A percentile compares a stretch with the other conserved stretches of the same genome.
Evolutionary conservation across 2,329 filamentous ascomycete species (phyloP).

Genomic region (Colletotrichum sp.): DNA sequence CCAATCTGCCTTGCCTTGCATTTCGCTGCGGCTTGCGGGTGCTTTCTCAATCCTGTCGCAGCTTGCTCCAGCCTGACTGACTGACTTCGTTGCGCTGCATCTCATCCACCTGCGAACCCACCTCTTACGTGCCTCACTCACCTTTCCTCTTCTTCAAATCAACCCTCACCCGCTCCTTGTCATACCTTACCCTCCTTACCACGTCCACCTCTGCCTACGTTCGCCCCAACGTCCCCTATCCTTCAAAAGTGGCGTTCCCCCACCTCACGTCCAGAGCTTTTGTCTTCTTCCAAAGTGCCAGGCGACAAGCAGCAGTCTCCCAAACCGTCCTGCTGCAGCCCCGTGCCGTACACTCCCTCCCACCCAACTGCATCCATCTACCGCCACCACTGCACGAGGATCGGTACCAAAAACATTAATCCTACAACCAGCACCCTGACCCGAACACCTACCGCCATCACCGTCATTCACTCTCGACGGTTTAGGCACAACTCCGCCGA

Average conservation of each 20-base stretch:
- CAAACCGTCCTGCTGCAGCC: conserved; percentile 12
- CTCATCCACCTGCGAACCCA: background rate
- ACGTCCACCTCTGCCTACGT: background rate
- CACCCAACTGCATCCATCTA: background rate
- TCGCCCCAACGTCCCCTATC: background rate
- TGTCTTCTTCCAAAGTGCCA: background rate
- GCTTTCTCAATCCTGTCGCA: background rate
- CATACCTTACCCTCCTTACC: background rate
- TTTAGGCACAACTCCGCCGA: background rate
- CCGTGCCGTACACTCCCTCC: conserved; percentile 2
- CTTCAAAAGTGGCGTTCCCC: conserved; percentile 21
- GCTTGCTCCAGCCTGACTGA: background rate
- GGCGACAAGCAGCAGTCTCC: conserved; percentile 12
- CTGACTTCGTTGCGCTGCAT: background rate
- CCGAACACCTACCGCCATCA: background rate
- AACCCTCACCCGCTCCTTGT: background rate
- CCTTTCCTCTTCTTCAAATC: background rate
- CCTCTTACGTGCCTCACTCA: background rate
- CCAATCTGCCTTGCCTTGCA: background rate
- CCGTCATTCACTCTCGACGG: background rate
- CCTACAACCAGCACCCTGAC: background rate
- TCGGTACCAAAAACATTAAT: background rate
- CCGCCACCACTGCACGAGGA: background rate
- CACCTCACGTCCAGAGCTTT: conserved; percentile 9
- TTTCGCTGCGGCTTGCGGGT: background rate